Evolutionary conservation across 2,329 filamentous ascomycete genomes (phyloP).

Genomic region (Pezicula radicicola): DNA sequence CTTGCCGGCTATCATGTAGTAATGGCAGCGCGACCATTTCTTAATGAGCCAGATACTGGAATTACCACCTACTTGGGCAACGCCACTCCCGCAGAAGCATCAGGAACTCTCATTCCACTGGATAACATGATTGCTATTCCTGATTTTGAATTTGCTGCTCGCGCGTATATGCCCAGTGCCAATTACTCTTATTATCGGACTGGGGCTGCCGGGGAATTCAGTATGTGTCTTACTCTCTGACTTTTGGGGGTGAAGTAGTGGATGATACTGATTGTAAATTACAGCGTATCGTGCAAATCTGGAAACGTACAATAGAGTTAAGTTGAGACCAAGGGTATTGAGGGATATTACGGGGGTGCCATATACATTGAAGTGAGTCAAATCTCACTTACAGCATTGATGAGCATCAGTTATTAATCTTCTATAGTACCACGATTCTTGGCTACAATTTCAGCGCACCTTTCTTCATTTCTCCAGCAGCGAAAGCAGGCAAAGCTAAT

Average conservation of each 20-base stretch:
- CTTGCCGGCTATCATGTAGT: neutral
- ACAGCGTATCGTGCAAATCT: slow-evolving; percentile 53
- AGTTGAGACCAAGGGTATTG: slow-evolving; percentile 45
- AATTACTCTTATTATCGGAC: slow-evolving; percentile 57
- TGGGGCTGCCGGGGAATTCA: slow-evolving; percentile 49
- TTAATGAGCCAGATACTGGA: slow-evolving; percentile 3
- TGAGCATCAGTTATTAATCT: neutral
- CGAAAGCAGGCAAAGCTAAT: slow-evolving; percentile 29
- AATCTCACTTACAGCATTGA: slow-evolving; percentile 4
- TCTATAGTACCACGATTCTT: slow-evolving; percentile 19
- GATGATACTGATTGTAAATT: too few relatives aligned
- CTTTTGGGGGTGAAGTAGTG: too few relatives aligned
- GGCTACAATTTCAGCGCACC: slow-evolving; percentile 33
- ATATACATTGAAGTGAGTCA: slow-evolving; percentile 31
- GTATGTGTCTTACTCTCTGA: neutral
- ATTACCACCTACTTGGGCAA: slow-evolving; percentile 9
- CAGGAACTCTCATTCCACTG: slow-evolving; percentile 30
- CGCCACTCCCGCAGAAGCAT: slow-evolving; percentile 23
- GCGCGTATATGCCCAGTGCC: slow-evolving; percentile 40
- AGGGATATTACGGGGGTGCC: slow-evolving; percentile 43
- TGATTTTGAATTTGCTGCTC: slow-evolving; percentile 52
- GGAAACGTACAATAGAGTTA: slow-evolving; percentile 48
- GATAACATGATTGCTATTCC: slow-evolving; percentile 44
- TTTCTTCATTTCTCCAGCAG: slow-evolving; percentile 34
- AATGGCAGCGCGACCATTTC: neutral